phyloP scores from a whole-genome alignment of 192 early-diverging fungal species.

The Thamnidium elegans region DNA sequence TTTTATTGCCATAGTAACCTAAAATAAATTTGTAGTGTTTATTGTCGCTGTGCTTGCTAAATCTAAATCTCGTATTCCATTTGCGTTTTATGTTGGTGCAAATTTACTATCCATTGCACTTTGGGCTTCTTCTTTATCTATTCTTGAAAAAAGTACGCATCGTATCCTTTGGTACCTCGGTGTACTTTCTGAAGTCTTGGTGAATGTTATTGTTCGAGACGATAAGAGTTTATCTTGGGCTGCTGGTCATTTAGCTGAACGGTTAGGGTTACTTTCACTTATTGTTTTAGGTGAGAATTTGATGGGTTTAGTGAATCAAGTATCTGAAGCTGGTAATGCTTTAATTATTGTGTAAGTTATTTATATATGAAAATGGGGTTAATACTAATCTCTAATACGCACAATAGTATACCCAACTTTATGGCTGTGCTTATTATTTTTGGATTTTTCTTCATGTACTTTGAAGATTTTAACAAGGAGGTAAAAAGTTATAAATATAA shows the following conservation, averaged over 20 bases:
- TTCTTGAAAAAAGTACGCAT: constrained; percentile 31
- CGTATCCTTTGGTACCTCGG: constrained; percentile 44
- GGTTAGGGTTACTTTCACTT: constrained; percentile 44
- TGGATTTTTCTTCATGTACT: constrained; percentile 52
- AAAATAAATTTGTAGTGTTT: constrained; percentile 19
- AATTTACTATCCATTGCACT: constrained; percentile 43
- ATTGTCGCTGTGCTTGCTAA: constrained; percentile 23
- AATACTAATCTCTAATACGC: neutral
- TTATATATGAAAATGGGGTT: neutral
- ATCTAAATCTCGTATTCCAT: constrained; percentile 36
- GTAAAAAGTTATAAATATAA: constrained; percentile 8
- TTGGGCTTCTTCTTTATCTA: constrained; percentile 40
- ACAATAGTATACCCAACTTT: constrained; percentile 34
- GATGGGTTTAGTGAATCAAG: constrained; percentile 29
- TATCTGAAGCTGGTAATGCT: constrained; percentile 18
- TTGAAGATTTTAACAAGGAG: constrained; percentile 52
- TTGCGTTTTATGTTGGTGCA: constrained; percentile 40
- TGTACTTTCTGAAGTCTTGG: constrained; percentile 37
- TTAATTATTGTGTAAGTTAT: constrained; percentile 32
- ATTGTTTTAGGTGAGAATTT: constrained; percentile 44
- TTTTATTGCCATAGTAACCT: neutral
- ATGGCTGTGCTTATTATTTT: constrained; percentile 48
- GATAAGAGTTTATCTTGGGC: constrained; percentile 46
- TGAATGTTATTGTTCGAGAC: constrained; percentile 37
- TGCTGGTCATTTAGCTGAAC: constrained; percentile 49